Evolutionary conservation across 345 rosid genomes (phyloP), one percentile per base, ranked within the genome.

Genomic region (Orychophragmus violaceus): DNA sequence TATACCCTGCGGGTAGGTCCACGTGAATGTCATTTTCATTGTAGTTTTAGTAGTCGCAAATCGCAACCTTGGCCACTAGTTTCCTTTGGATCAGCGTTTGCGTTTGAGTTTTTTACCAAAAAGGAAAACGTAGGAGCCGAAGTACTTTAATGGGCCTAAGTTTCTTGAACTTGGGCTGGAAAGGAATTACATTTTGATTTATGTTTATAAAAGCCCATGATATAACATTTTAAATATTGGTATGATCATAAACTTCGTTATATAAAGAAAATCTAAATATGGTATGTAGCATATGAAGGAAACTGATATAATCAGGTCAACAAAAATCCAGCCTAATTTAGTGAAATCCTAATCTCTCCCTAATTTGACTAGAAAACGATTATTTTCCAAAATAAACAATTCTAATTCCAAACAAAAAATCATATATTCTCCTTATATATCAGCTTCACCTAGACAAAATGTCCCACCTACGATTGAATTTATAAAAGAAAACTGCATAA

Each of bases 1-100:
- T 64, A 79, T 76, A 68, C 35, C 11, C 69, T 72, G 66, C 39
- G 78, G 59, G 46, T 53, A 50, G 70, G 70, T 61, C 66, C 79
- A 75, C 73, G 70, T 68, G 53, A 41, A 49, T 35, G 58, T 66
- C 60, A 35, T 41, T 54, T 69, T 56, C 42, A 12, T 51, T 33
- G 13, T 33, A 9, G 37, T 33, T 33, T 27, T 14, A 36, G 5
- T 10, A 14, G 19, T 24, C 53, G 61, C 44, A 4, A 52, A 29
- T 41, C 61, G 44, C 37, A 29, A 24, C 12, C 17, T 13, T 59
- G 55, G 57, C 59, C 60, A 64, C 70, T 13, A 27, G 2, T 55
- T 14, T 9, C 2, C 22, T 64, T 37, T 55, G 27, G 3, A 50
- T 12, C 21, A 16, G 66, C 71, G 71, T 58, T 72, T 59, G 76